These are phyloP conservation scores for Tricholoma matsutake DNA, from an alignment of 768 basidiomycete species.

Conservation along the genomic window DNA sequence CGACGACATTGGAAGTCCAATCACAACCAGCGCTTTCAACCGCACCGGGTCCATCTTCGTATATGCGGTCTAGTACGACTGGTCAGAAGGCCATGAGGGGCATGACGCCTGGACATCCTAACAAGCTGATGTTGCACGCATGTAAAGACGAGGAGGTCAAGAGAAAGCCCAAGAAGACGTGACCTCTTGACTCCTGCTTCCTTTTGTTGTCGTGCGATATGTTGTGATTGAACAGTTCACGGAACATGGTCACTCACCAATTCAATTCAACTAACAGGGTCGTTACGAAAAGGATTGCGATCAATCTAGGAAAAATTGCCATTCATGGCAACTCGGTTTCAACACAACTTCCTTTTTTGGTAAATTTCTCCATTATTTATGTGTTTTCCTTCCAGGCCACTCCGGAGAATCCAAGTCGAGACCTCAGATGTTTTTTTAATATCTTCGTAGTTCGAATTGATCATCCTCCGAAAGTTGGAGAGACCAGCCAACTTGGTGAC, in stretches of 20 bases:
- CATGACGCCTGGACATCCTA: conserved; percentile 65
- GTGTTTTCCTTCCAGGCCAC: background rate
- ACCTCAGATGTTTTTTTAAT: too few relatives aligned
- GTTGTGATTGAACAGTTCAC: too few relatives aligned
- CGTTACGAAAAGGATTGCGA: too few relatives aligned
- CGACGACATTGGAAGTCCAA: conserved; percentile 66
- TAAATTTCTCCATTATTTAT: background rate
- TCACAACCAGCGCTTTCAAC: conserved; percentile 81
- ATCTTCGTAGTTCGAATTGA: too few relatives aligned
- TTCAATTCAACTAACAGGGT: too few relatives aligned
- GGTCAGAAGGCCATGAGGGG: conserved; percentile 91
- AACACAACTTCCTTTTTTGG: background rate
- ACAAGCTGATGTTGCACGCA: conserved; percentile 81
- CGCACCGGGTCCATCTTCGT: conserved; percentile 87
- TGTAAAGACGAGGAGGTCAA: conserved; percentile 88
- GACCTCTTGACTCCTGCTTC: conserved; percentile 8
- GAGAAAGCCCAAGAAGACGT: conserved; percentile 49
- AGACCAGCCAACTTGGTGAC: background rate
- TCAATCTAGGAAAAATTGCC: background rate
- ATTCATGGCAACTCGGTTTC: background rate
- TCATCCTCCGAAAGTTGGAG: too few relatives aligned
- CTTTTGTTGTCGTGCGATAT: background rate
- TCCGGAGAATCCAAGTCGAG: background rate
- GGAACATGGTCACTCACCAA: too few relatives aligned
- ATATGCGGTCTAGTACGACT: conserved; percentile 90